Base-by-base conservation (phyloP, 2,329 filamentous ascomycete genomes). In the Aspergillus arachidicola region DNA sequence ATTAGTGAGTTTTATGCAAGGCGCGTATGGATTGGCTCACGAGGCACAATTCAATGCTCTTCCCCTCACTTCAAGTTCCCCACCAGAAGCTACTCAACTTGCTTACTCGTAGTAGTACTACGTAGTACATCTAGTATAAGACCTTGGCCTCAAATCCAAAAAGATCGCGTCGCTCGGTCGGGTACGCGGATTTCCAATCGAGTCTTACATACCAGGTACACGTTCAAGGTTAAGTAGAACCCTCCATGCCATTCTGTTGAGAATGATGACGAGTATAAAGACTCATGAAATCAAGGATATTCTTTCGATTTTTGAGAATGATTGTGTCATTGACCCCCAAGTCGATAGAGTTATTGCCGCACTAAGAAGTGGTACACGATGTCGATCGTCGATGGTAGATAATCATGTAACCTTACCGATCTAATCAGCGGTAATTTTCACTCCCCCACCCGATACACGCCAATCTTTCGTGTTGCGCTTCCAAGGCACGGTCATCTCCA, bases 21-120 rank as follows among this genome's bases (percentile, higher is more conserved):
- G 51, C 51, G 51, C 51, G 51, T 55, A 26, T 10, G 32, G 23
- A 54, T 54, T 54, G 51, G 51, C 26, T 54, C 51, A 55, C 51
- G 34, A 55, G 32, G n/a, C 28, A 19, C 50, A 34, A 55, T 38
- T 55, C 51, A 55, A 55, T 38, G 36, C 51, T 38, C 34, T 16
- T 55, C 51, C 34, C 51, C 51, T 55, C 51, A 55, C 51, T 36
- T 55, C 30, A 12, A 2, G n/a, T 36, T 14, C 12, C 12, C 26
- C 26, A 32, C 5, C 12, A n/a, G 12, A 21, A n/a, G 23, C 50
- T 53, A 34, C 9, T 32, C 11, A 32, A 11, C 32, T 34, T 11
- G 32, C 32, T 34, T 34, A 34, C 32, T 34, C 32, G 45, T 28
- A 48, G 45, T 48, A 26, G 5, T 26, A 46, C 11, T 45, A 45